A percentile compares a stretch with the other conserved stretches of the same genome.
Conservation (phyloP, 805 yeast genomes). For the Blastobotrys parvus region DNA sequence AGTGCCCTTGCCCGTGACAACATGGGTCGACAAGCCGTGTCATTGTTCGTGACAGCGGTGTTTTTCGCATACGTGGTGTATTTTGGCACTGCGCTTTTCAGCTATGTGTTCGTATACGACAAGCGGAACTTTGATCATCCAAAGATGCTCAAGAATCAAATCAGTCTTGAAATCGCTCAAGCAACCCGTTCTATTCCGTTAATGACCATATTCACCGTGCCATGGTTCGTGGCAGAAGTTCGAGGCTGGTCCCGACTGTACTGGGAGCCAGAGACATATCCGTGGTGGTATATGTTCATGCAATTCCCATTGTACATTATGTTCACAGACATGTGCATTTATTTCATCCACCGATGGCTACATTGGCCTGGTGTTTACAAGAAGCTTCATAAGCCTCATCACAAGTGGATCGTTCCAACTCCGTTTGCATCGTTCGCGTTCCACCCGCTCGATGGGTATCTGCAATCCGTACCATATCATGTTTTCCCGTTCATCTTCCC, state of each 20-base stretch:
- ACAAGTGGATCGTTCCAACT: constrained; percentile 97
- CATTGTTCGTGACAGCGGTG: constrained; percentile 61
- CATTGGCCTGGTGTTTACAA: constrained; percentile 92
- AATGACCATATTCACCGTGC: constrained; percentile 81
- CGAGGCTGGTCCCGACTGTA: constrained; percentile 78
- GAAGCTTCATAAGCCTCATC: constrained; percentile 90
- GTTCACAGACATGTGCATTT: constrained; percentile 92
- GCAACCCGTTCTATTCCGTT: constrained; percentile 78
- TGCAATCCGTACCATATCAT: constrained; percentile 91
- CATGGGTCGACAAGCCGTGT: constrained; percentile 57
- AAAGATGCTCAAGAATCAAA: constrained; percentile 87
- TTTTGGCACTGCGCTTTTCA: constrained; percentile 62
- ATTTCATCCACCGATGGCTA: constrained; percentile 82
- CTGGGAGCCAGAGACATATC: constrained; percentile 53
- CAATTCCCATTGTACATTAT: constrained; percentile 76
- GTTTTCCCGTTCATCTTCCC: constrained; percentile 88
- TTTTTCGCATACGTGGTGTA: constrained; percentile 85
- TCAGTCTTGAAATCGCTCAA: constrained; percentile 70
- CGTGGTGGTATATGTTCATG: constrained; percentile 57
- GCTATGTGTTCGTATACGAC: constrained; percentile 76
- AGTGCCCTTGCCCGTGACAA: constrained; percentile 69
- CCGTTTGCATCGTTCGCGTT: constrained; percentile 98
- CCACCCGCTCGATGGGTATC: constrained; percentile 96
- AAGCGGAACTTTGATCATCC: constrained; percentile 91
- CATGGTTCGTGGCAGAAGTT: constrained; percentile 81